phyloP scores from a whole-genome alignment of 176 grass and related monocot genomes.

The Triticum dicoccoides region DNA sequence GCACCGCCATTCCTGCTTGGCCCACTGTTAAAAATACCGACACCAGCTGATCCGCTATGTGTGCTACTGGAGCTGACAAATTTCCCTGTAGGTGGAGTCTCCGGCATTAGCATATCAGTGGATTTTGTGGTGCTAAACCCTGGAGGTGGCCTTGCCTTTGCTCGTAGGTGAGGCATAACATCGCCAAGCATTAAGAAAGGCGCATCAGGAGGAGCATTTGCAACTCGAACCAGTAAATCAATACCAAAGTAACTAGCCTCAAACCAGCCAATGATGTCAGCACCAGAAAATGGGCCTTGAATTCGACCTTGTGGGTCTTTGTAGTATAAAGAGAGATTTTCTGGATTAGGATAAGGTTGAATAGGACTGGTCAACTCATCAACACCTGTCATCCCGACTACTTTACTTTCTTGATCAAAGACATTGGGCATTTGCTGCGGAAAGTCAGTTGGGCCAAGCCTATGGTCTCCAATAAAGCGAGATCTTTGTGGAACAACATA shows the following conservation, averaged over 20 bases:
- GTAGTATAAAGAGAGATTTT: conserved; percentile 84
- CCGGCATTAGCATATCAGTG: conserved; percentile 41
- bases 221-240: conserved; percentile 77
- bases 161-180: conserved; percentile 92
- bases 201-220: conserved; percentile 55
- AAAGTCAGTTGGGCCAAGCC: conserved; percentile 40
- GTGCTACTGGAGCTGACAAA: conserved; percentile 43
- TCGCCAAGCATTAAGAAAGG: conserved; percentile 94
- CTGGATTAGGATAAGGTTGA: conserved; percentile 68
- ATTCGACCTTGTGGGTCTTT: conserved; percentile 93
- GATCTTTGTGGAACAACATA: conserved; percentile 75
- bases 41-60: conserved; percentile 45
- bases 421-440: conserved; percentile 40
- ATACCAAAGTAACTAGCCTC: conserved; percentile 97
- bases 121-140: conserved; percentile 70
- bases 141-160: conserved; percentile 89
- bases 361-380: conserved; percentile 42
- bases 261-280: conserved; percentile 91
- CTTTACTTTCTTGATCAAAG: conserved; percentile 47
- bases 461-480: conserved; percentile 51
- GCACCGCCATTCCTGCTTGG: conserved; percentile 41
- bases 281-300: conserved; percentile 97
- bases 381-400: conserved; percentile 14
- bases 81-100: conserved; percentile 38
- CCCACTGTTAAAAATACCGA: conserved; percentile 48